These are phyloP conservation scores for Haplosporangium sp. DNA, from an alignment of 371 early-diverging fungal genomes.

Conservation along the genomic window DNA sequence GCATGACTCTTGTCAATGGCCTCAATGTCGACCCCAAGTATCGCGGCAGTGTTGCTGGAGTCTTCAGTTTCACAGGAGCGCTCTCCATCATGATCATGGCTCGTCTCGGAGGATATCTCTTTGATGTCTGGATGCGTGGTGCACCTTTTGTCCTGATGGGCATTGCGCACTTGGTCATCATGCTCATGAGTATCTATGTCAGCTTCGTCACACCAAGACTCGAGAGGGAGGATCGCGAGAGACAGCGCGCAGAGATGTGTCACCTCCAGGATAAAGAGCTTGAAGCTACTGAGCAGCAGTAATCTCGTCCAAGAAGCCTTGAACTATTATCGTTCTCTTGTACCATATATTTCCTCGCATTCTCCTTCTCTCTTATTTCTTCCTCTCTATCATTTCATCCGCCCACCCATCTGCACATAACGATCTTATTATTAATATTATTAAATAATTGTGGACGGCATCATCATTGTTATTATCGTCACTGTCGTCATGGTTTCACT, in stretches of 20 bases:
- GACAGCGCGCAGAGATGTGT: neutral
- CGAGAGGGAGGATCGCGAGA: conserved; percentile 18
- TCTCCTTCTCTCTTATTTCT: too few species aligned
- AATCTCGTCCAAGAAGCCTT: neutral
- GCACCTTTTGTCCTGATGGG: conserved; percentile 61
- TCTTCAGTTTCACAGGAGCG: conserved; percentile 77
- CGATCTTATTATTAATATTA: too few species aligned
- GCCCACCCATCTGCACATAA: too few species aligned
- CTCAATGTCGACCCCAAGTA: conserved; percentile 61
- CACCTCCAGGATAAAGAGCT: neutral
- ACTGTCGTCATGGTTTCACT: too few species aligned
- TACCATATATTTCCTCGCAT: too few species aligned
- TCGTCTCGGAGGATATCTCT: conserved; percentile 58
- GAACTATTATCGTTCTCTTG: too few species aligned
- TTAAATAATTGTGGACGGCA: too few species aligned
- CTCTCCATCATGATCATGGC: conserved; percentile 66
- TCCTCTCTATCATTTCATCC: too few species aligned
- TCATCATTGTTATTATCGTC: too few species aligned
- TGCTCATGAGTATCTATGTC: conserved; percentile 42
- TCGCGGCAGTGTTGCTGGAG: conserved; percentile 78
- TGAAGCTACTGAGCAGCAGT: neutral
- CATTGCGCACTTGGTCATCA: conserved; percentile 45
- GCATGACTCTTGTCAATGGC: conserved; percentile 73
- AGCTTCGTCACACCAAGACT: conserved; percentile 33
- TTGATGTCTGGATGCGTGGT: conserved; percentile 59